Evolutionary conservation across 208 protist species (phyloP).

Genomic region (Wallacemonas sp.): DNA sequence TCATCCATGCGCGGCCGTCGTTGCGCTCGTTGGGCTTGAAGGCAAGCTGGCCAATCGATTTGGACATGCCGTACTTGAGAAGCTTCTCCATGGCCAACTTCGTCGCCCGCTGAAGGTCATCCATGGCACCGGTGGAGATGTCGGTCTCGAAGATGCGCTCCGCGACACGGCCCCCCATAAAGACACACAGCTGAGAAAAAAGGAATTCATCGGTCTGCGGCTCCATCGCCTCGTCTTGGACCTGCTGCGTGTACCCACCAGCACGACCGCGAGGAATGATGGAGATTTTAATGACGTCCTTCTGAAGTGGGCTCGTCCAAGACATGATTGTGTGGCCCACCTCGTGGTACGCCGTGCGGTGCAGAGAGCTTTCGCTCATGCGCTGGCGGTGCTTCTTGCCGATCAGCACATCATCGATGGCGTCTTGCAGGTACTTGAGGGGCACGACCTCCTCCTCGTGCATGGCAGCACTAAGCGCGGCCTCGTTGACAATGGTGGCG

Average conservation of each 20-base stretch:
- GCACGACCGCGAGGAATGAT: slow-evolving; percentile 90
- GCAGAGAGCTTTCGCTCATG: slow-evolving; percentile 80
- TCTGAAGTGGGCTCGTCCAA: slow-evolving; percentile 85
- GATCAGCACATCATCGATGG: slow-evolving; percentile 92
- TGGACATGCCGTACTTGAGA: slow-evolving; percentile 89
- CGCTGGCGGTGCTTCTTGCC: slow-evolving; percentile 93
- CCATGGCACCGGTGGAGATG: slow-evolving; percentile 91
- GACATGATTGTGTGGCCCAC: slow-evolving; percentile 97
- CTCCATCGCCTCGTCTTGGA: slow-evolving; percentile 90
- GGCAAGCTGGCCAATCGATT: slow-evolving; percentile 79
- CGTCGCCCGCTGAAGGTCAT: slow-evolving; percentile 91
- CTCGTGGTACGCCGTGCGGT: slow-evolving; percentile 97
- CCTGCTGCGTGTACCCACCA: slow-evolving; percentile 92
- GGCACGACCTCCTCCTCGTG: slow-evolving; percentile 73
- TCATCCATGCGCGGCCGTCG: slow-evolving; percentile 89
- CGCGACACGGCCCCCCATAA: slow-evolving; percentile 89
- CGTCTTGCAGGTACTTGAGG: slow-evolving; percentile 74
- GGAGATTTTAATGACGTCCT: slow-evolving; percentile 92
- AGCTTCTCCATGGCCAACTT: slow-evolving; percentile 87
- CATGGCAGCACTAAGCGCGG: slow-evolving; percentile 90
- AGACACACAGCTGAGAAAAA: slow-evolving; percentile 89
- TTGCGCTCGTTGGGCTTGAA: slow-evolving; percentile 90
- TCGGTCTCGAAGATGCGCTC: slow-evolving; percentile 87
- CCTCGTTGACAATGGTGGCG: slow-evolving; percentile 97
- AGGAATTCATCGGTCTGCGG: slow-evolving; percentile 85